These are phyloP conservation scores for Trichoderma sp. DNA, from an alignment of 2,329 filamentous ascomycete genomes.

Conservation along the genomic window DNA sequence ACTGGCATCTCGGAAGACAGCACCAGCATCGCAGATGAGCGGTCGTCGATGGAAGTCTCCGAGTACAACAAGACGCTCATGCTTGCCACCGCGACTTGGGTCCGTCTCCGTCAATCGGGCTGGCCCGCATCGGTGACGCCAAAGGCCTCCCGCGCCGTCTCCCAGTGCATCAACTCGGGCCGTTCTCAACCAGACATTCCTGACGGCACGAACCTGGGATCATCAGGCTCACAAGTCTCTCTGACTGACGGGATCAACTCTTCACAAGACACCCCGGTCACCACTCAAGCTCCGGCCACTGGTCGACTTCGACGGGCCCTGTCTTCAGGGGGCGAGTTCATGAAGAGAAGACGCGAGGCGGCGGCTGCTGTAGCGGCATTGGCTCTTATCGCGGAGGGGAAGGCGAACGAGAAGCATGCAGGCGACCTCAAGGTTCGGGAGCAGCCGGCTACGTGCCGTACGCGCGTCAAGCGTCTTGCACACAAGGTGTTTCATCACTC, in stretches of 20 bases:
- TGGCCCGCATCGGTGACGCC: constrained; percentile 41
- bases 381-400: background rate
- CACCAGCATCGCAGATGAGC: constrained; percentile 35
- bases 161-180: constrained; percentile 30
- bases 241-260: background rate
- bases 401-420: constrained; percentile 12
- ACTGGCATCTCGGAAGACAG: constrained; percentile 31
- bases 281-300: background rate
- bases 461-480: constrained; percentile 36
- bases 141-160: constrained; percentile 35
- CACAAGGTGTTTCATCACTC: constrained; percentile 37
- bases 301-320: constrained; percentile 31
- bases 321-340: constrained; percentile 36
- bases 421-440: constrained; percentile 29
- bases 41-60: constrained; percentile 38
- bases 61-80: constrained; percentile 43
- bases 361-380: background rate
- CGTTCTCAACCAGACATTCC: constrained; percentile 30
- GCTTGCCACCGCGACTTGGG: constrained; percentile 45
- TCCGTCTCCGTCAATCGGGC: constrained; percentile 42
- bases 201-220: constrained; percentile 13
- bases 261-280: background rate
- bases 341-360: constrained; percentile 32
- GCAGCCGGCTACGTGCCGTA: constrained; percentile 34
- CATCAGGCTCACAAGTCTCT: background rate